These are phyloP conservation scores for Fistulinella prunicolor DNA, from an alignment of 768 basidiomycete genomes.

Conservation along the genomic window DNA sequence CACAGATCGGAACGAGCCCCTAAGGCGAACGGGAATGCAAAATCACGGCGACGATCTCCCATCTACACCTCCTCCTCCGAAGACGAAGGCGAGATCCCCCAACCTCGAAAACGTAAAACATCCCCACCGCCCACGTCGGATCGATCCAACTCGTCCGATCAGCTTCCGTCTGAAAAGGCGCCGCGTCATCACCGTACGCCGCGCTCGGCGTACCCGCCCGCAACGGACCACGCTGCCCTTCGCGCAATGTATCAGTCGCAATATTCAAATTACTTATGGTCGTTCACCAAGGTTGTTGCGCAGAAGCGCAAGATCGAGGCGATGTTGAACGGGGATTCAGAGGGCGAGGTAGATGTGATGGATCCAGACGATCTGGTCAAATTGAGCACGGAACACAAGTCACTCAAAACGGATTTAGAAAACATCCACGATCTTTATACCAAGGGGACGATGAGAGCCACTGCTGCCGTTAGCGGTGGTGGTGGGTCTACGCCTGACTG, in stretches of 20 bases:
- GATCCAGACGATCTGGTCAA: constrained; percentile 49
- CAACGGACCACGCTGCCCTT: constrained; percentile 50
- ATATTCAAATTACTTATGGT: constrained; percentile 50
- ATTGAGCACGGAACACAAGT: constrained; percentile 43
- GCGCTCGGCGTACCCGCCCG: constrained; percentile 35
- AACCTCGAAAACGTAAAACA: constrained; percentile 24
- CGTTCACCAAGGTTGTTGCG: constrained; percentile 44
- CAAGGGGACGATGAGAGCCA: constrained; percentile 11
- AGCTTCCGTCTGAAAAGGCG: constrained; percentile 9
- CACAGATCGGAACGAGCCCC: constrained; percentile 20
- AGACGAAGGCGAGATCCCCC: constrained; percentile 47
- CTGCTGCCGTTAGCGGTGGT: neutral
- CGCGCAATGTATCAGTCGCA: constrained; percentile 50
- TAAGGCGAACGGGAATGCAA: constrained; percentile 24
- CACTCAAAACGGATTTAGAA: constrained; percentile 52
- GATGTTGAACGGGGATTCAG: constrained; percentile 53
- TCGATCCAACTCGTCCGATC: constrained; percentile 22
- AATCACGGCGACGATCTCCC: constrained; percentile 52
- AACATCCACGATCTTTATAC: constrained; percentile 42
- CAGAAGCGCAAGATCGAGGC: constrained; percentile 53
- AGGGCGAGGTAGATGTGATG: constrained; percentile 53
- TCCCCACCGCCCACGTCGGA: constrained; percentile 29
- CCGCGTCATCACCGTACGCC: constrained; percentile 26
- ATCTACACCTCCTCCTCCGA: constrained; percentile 70
- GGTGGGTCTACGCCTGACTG: neutral